Evolutionary conservation across 768 basidiomycete species (phyloP), one percentile per base, ranked within the genome.

Genomic region (Suillus brevipes): DNA sequence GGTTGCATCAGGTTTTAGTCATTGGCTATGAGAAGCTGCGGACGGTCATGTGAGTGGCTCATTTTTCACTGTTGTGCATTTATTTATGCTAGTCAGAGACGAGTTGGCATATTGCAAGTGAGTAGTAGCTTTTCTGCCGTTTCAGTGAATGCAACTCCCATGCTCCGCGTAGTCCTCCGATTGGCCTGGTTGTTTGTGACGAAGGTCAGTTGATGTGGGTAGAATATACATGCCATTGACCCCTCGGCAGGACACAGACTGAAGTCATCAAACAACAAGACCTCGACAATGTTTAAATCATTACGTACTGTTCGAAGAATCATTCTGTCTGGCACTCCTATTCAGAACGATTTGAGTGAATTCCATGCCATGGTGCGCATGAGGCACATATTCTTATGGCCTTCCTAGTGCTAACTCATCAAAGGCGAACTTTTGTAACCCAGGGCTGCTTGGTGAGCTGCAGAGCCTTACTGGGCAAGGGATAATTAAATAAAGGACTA

Each of bases 301-400:
- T 79, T 99, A 36, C 83, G 83, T 57, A 94, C 94, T 2, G 84
- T 83, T 13, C 82, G 93, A 28, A 80, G 97, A 43, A 83, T 98
- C 66, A 96, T 99, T 43, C 81, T 99, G 4, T 95, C 95, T 0
- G 97, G 97, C 38, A 99, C 97, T 1, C 97, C 97, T 0, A 92
- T 99, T 49, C 97, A 99, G 75, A 99, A 99, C 76, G 94, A 98
- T 74, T 78, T 99, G 36, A 82, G 90, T 67, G 97, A 99, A 76
- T 97, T 97, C 72, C 97, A 97, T 77, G 86, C 95, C 5, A 99
- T 99, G 97, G 95, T 95, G 68, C 67, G 84, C 71, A 61, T n/a
- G 9, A 9, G 4, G 9, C 31, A 13, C 4, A 0, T 49, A 18
- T 50, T 38, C 40, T 40, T 50, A n/a, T 42, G 34, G 43, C 25